Evolutionary conservation across 768 basidiomycete species (phyloP).

Genomic region (Boletus subcaerulescens): DNA sequence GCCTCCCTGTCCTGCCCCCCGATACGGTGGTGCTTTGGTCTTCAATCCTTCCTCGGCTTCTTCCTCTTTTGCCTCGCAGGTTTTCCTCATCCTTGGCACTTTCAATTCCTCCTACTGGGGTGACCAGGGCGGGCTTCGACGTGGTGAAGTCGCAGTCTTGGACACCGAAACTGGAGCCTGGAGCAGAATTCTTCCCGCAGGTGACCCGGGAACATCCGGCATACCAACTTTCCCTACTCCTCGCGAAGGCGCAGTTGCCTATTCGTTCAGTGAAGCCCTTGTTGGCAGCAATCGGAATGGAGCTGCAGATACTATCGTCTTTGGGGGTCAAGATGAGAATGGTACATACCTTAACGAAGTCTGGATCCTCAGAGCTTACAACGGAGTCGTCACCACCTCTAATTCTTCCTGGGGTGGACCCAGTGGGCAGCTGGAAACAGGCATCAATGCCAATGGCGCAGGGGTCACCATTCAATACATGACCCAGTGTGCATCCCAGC

Average conservation of each 20-base stretch:
- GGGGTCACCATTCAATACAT: conserved; percentile 65
- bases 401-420: conserved; percentile 65
- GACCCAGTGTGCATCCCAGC: conserved; percentile 52
- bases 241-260: conserved; percentile 66
- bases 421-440: conserved; percentile 57
- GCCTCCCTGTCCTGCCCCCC: conserved; percentile 60
- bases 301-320: conserved; percentile 71
- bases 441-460: conserved; percentile 60
- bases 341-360: conserved; percentile 72
- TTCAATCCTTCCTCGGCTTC: conserved; percentile 49
- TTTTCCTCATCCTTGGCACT: conserved; percentile 66
- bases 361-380: conserved; percentile 76
- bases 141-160: conserved; percentile 73
- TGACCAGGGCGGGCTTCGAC: conserved; percentile 55
- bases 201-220: conserved; percentile 56
- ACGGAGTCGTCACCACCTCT: conserved; percentile 54
- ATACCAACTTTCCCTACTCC: conserved; percentile 55
- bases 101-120: conserved; percentile 65
- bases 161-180: conserved; percentile 60
- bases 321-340: conserved; percentile 67
- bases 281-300: conserved; percentile 49
- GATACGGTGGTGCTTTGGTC: conserved; percentile 55
- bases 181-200: conserved; percentile 72
- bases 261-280: conserved; percentile 52
- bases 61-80: conserved; percentile 57